A percentile compares a stretch with the other conserved stretches of the same genome.
Conservation (phyloP, 495 filamentous ascomycete species). For the Xylaria venustula region DNA sequence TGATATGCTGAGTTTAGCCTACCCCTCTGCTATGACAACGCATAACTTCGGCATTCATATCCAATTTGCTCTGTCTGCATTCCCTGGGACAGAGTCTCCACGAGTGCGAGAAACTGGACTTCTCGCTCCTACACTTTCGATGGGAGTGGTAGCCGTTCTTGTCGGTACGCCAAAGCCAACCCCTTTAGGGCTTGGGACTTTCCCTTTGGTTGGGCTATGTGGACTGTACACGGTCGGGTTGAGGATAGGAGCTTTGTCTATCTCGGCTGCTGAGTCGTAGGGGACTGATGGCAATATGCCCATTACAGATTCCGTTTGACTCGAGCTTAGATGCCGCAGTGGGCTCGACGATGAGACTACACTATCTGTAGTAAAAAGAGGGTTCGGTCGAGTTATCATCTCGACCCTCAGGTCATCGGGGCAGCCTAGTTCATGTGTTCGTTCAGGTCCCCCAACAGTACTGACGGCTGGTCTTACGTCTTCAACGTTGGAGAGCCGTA, state of each 20-base stretch:
- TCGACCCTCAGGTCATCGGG: conserved; percentile 22
- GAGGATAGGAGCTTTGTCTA: conserved; percentile 28
- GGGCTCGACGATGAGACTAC: conserved; percentile 6
- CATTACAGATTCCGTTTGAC: conserved; percentile 27
- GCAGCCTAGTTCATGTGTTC: conserved; percentile 36
- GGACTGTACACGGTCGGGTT: conserved; percentile 43
- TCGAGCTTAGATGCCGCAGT: conserved; percentile 19
- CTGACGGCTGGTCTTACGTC: conserved; percentile 36
- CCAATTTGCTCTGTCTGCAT: conserved; percentile 21
- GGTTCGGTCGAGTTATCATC: conserved; percentile 26
- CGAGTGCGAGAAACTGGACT: conserved; percentile 10
- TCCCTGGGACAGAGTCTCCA: conserved; percentile 18
- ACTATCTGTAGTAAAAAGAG: conserved; percentile 17
- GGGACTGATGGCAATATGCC: conserved; percentile 38
- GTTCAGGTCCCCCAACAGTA: conserved; percentile 19
- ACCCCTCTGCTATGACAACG: neutral
- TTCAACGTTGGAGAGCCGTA: conserved; percentile 46
- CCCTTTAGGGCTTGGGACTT: conserved; percentile 43
- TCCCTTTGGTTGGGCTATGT: conserved; percentile 39
- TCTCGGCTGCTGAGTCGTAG: conserved; percentile 10
- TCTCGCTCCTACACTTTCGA: conserved; percentile 6
- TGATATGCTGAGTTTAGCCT: neutral
- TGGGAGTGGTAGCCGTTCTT: conserved; percentile 24
- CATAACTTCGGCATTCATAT: conserved; percentile 15
- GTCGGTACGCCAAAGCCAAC: conserved; percentile 39